Percentiles rank a stretch among this genome's conserved stretches.
phyloP scores from a whole-genome alignment of 1,139 yeast species.

The Debaryomyces psychrophilus region DNA sequence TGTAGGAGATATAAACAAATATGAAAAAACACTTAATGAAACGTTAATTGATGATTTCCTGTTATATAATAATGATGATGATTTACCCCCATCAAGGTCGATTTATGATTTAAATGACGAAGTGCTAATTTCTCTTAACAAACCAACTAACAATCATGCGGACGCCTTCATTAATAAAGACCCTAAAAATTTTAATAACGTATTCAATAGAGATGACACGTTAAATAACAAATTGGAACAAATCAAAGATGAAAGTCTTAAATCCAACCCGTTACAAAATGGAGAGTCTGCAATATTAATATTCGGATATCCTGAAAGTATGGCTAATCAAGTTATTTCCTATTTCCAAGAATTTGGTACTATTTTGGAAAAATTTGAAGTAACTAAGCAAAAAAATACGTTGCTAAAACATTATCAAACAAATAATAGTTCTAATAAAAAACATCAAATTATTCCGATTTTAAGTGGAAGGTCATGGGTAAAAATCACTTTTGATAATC shows the following conservation, averaged over 20 bases:
- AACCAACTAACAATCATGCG: slow-evolving; percentile 33
- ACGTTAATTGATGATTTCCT: slow-evolving; percentile 33
- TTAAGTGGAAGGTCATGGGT: slow-evolving; percentile 90
- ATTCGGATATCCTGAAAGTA: slow-evolving; percentile 84
- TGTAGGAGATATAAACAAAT: slow-evolving; percentile 31
- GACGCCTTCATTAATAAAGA: slow-evolving; percentile 47
- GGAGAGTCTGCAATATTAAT: slow-evolving; percentile 73
- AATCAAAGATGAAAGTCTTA: slow-evolving; percentile 11
- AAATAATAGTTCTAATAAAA: slow-evolving; percentile 12
- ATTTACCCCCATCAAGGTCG: slow-evolving; percentile 64
- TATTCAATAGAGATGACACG: slow-evolving; percentile 40
- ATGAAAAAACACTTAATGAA: slow-evolving; percentile 37
- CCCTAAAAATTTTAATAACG: slow-evolving; percentile 50
- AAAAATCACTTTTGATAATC: slow-evolving; percentile 77
- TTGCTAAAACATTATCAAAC: slow-evolving; percentile 18
- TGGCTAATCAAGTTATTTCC: slow-evolving; percentile 66
- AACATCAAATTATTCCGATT: slow-evolving; percentile 53
- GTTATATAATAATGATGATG: slow-evolving; percentile 35
- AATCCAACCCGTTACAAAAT: slow-evolving; percentile 27
- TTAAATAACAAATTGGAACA: slow-evolving; percentile 14
- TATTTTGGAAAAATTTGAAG: slow-evolving; percentile 74
- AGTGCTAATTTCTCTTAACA: slow-evolving; percentile 35
- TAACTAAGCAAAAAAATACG: slow-evolving; percentile 29
- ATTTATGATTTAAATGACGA: slow-evolving; percentile 59
- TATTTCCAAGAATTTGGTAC: slow-evolving; percentile 83